These are phyloP conservation scores for Mycena pura DNA, from an alignment of 768 basidiomycete species.

Conservation along the genomic window DNA sequence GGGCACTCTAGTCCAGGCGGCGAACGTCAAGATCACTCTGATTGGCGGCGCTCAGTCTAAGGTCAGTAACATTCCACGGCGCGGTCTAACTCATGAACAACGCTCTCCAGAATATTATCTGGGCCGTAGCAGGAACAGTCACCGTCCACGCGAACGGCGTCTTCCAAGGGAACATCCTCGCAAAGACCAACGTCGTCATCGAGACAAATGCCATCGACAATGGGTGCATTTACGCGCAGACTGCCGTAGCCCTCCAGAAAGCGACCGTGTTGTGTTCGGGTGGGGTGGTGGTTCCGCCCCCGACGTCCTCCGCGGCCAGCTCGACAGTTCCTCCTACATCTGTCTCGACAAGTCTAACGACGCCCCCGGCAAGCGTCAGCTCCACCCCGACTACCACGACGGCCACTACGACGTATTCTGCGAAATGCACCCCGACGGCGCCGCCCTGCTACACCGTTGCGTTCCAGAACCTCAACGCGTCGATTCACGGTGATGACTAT, in stretches of 20 bases:
- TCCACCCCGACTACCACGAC: background rate
- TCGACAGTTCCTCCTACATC: background rate
- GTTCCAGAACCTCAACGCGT: conserved; percentile 12
- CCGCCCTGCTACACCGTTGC: background rate
- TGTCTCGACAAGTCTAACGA: background rate
- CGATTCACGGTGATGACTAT: conserved; percentile 20
- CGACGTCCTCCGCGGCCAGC: conserved; percentile 1
- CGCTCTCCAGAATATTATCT: conserved; percentile 4
- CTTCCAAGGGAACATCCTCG: conserved; percentile 5
- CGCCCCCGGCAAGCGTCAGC: background rate
- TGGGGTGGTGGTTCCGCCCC: background rate
- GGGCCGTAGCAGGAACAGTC: conserved; percentile 1
- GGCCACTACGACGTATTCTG: background rate
- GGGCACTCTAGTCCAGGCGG: background rate
- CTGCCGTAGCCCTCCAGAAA: background rate
- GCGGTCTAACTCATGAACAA: too few relatives aligned
- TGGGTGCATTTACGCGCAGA: background rate
- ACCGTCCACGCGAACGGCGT: background rate
- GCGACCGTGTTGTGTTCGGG: conserved; percentile 3
- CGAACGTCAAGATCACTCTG: background rate
- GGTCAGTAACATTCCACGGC: too few relatives aligned
- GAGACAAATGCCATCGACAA: background rate
- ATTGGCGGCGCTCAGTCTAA: background rate
- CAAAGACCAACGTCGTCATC: background rate
- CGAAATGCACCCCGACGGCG: background rate